A percentile compares a stretch with the other conserved stretches of the same genome.
Evolutionary conservation across 2,329 filamentous ascomycete species (phyloP).

Genomic region (Fusarium sp.): DNA sequence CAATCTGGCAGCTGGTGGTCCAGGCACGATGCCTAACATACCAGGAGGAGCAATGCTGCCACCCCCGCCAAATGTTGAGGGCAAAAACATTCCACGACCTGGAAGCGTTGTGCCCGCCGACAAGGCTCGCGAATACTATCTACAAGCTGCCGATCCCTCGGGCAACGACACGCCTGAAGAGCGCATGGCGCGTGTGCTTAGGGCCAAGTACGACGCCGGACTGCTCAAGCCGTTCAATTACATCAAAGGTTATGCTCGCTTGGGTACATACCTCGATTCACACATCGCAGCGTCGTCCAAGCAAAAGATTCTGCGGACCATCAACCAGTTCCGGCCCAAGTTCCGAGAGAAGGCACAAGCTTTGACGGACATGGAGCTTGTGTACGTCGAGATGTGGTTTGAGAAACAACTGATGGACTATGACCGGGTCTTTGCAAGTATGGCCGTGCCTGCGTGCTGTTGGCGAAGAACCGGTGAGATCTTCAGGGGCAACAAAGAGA

Average conservation of each 20-base stretch:
- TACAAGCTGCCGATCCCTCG: conserved; percentile 95
- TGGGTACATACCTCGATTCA: conserved; percentile 92
- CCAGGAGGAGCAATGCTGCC: conserved; percentile 62
- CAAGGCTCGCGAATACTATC: conserved; percentile 91
- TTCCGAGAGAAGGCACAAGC: conserved; percentile 95
- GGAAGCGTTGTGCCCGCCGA: conserved; percentile 75
- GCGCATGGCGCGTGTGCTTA: conserved; percentile 93
- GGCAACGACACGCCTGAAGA: conserved; percentile 89
- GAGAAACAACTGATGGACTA: conserved; percentile 97
- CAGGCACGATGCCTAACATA: conserved; percentile 46
- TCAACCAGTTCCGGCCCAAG: conserved; percentile 94
- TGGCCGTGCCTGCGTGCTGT: conserved; percentile 98
- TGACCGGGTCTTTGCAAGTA: conserved; percentile 97
- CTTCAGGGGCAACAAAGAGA: conserved; percentile 97
- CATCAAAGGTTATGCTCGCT: conserved; percentile 91
- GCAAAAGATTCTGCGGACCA: conserved; percentile 90
- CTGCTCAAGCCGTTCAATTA: conserved; percentile 98
- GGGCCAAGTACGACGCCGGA: conserved; percentile 96
- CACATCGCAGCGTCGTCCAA: conserved; percentile 87
- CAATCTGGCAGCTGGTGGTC: conserved; percentile 45
- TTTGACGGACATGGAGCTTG: conserved; percentile 92
- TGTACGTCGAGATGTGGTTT: conserved; percentile 99
- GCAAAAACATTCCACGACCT: conserved; percentile 72
- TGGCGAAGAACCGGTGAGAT: conserved; percentile 98
- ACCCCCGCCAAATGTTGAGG: conserved; percentile 61